A percentile compares a stretch with the other conserved stretches of the same genome.
Conservation (phyloP, 345 rosid species). For the Carallia pectinifolia region DNA sequence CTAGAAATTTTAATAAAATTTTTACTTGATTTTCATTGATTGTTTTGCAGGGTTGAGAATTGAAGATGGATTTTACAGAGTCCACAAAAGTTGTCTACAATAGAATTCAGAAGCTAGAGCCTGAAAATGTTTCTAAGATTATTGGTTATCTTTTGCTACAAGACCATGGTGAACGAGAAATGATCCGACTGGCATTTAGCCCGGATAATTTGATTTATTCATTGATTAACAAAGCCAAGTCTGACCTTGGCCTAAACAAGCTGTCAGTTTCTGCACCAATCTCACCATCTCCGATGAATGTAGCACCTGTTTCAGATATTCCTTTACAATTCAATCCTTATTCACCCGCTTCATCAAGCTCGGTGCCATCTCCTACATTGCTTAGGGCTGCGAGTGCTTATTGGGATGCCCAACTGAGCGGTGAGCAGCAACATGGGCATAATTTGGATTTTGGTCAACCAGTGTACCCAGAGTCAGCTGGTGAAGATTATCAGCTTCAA, state of each 20-base stretch:
- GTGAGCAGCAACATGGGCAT: slow-evolving; percentile 35
- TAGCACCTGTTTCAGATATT: slow-evolving; percentile 29
- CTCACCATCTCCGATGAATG: slow-evolving; percentile 37
- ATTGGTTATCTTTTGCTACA: slow-evolving; percentile 77
- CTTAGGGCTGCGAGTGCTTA: slow-evolving; percentile 42
- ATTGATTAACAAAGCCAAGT: slow-evolving; percentile 63
- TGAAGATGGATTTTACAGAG: slow-evolving; percentile 65
- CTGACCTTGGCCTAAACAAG: slow-evolving; percentile 48
- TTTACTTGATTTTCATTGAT: neutral
- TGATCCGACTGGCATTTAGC: slow-evolving; percentile 84
- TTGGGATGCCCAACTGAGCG: slow-evolving; percentile 42
- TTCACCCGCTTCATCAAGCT: slow-evolving; percentile 25
- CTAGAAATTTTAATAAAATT: neutral
- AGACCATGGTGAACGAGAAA: slow-evolving; percentile 68
- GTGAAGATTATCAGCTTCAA: slow-evolving; percentile 40
- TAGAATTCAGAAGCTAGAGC: slow-evolving; percentile 82
- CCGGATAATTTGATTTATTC: slow-evolving; percentile 61
- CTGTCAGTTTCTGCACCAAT: slow-evolving; percentile 32
- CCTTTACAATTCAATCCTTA: slow-evolving; percentile 41
- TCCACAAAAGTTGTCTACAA: slow-evolving; percentile 73
- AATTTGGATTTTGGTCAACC: slow-evolving; percentile 38
- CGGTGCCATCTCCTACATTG: slow-evolving; percentile 39
- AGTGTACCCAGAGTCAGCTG: slow-evolving; percentile 31
- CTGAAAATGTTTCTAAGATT: slow-evolving; percentile 78
- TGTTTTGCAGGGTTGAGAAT: slow-evolving; percentile 32